These are phyloP conservation scores for Erigeron philadelphicus DNA, from an alignment of 140 eudicot genomes.

Conservation along the genomic window DNA sequence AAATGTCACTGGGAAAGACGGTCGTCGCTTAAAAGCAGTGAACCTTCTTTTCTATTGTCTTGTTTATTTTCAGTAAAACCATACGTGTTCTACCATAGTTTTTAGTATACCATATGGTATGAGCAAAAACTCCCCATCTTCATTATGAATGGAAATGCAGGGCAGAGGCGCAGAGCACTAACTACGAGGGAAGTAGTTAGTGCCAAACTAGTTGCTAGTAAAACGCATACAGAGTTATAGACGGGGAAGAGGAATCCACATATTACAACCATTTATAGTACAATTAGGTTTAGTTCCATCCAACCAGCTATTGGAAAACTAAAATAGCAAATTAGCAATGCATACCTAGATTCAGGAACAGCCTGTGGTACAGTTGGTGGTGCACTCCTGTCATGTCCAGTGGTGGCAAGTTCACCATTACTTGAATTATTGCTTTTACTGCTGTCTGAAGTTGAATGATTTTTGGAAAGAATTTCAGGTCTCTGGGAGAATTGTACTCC, in stretches of 20 bases:
- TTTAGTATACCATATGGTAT: background rate
- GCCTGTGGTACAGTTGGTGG: slow-evolving; percentile 37
- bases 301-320: background rate
- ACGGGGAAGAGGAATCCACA: background rate
- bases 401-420: slow-evolving; percentile 44
- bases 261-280: background rate
- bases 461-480: slow-evolving; percentile 38
- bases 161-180: background rate
- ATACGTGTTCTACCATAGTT: background rate
- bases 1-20: background rate
- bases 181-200: no score
- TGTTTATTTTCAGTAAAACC: background rate
- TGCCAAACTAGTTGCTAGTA: background rate
- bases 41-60: background rate
- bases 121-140: background rate
- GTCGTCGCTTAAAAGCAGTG: no score
- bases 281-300: slow-evolving; percentile 15
- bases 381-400: slow-evolving; percentile 46
- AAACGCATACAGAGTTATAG: no score
- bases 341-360: slow-evolving; percentile 78
- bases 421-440: slow-evolving; percentile 40
- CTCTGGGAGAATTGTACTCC: slow-evolving; percentile 83
- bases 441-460: slow-evolving; percentile 38
- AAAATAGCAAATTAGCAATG: background rate
- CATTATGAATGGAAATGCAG: background rate